phyloP scores from a whole-genome alignment of 208 protist species.

The Trypanosoma mega region DNA sequence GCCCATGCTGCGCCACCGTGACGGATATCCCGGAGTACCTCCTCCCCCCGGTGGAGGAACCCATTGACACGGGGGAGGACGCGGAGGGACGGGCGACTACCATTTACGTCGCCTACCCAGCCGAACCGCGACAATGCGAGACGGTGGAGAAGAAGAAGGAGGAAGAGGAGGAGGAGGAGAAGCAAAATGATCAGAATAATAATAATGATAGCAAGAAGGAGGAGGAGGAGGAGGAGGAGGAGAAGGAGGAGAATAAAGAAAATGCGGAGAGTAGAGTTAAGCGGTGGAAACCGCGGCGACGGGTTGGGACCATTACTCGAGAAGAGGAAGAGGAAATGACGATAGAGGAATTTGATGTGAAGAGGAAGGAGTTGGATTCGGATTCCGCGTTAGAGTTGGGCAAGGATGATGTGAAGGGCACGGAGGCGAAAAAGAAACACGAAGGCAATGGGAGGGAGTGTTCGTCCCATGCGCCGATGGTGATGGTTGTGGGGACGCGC shows the following conservation, averaged over 20 bases:
- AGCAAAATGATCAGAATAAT: slow-evolving; percentile 1
- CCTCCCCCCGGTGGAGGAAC: slow-evolving; percentile 52
- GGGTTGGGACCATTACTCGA: not conserved
- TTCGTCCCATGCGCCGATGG: not conserved
- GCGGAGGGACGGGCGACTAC: slow-evolving; percentile 20
- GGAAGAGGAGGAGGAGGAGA: slow-evolving; percentile 7
- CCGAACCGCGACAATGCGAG: slow-evolving; percentile 6
- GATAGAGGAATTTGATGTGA: not conserved
- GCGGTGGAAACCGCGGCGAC: too few species aligned
- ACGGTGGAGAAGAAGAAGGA: slow-evolving; percentile 5
- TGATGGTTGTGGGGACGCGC: slow-evolving; percentile 49
- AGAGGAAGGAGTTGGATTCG: too few species aligned
- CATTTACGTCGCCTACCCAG: slow-evolving; percentile 71
- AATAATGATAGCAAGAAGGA: slow-evolving; percentile 5
- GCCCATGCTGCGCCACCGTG: slow-evolving; percentile 71
- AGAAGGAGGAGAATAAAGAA: too few species aligned
- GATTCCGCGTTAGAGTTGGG: too few species aligned
- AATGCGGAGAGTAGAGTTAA: too few species aligned
- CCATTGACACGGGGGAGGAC: slow-evolving; percentile 14
- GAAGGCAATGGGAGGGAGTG: slow-evolving; percentile 11
- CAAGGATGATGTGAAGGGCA: not conserved
- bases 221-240: slow-evolving; percentile 9
- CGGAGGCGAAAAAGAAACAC: not conserved
- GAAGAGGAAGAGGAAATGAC: slow-evolving; percentile 1
- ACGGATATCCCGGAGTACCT: slow-evolving; percentile 71